Evolutionary conservation across 116 monocot species (phyloP).

Genomic region (Dioscorea cayenensis): DNA sequence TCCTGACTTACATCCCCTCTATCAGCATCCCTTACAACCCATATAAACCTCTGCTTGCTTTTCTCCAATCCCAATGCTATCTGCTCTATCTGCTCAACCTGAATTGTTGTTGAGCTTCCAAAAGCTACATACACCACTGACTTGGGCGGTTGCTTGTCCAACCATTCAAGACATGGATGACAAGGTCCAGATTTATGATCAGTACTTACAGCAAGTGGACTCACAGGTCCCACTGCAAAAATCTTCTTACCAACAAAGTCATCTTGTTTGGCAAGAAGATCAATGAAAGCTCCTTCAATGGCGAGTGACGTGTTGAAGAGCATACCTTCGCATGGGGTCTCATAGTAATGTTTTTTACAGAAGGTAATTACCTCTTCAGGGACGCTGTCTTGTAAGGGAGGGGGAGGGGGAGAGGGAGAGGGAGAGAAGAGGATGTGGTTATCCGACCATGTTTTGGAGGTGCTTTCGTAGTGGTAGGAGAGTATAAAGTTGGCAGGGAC

Average conservation of each 20-base stretch:
- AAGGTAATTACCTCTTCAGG: slow-evolving; percentile 34
- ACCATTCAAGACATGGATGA: no score
- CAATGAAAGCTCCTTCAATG: no score
- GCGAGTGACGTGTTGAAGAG: no score
- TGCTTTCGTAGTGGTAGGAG: slow-evolving; percentile 11
- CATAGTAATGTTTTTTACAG: slow-evolving; percentile 2
- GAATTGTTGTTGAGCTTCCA: no score
- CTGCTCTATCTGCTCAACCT: slow-evolving; percentile 22
- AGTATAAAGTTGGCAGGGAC: slow-evolving; percentile 32
- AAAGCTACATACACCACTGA: slow-evolving; percentile 38
- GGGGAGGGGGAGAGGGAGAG: slow-evolving; percentile 16
- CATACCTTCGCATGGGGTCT: no score
- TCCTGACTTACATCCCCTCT: slow-evolving; percentile 22
- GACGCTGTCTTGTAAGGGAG: slow-evolving; percentile 33
- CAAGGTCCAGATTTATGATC: no score
- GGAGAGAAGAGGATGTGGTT: background rate
- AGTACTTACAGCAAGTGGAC: no score
- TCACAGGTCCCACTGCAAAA: no score
- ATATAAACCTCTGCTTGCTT: slow-evolving; percentile 39
- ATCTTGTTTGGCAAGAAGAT: no score
- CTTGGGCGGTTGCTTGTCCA: background rate
- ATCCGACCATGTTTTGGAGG: background rate
- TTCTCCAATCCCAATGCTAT: slow-evolving; percentile 24
- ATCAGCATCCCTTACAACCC: slow-evolving; percentile 55
- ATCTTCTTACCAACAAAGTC: no score